Base-by-base conservation (phyloP, 352 stramenopile species). In the Phytophthora hybrid region DNA sequence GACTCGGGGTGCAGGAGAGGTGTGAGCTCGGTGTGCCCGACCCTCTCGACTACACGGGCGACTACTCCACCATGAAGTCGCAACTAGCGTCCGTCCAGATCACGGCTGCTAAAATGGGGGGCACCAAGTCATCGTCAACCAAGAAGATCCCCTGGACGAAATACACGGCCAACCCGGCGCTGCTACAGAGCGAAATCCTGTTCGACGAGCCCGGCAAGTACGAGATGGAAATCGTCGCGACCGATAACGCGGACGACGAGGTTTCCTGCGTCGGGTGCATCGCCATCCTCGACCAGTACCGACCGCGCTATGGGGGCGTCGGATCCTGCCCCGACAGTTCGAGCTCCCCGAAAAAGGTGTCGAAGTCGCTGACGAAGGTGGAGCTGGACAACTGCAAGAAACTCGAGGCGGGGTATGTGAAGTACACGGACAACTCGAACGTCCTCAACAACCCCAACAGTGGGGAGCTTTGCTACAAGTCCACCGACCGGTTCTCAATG, bases 161-260 rank as follows among this genome's bases (percentile, higher is more conserved):
- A 7, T 39, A 39, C 32, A 11, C 32, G 6, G 32, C 8, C 32
- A 54, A 67, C n/a, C 49, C 66, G 5, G 49, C 32, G 14, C 31
- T 29, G 13, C 49, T 59, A 5, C 54, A 71, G 29, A 63, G 67
- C 23, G 32, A 66, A 3, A 47, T 83, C 16, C 47, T 21, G 10
- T 76, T 83, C 39, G 57, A 44, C 9, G 19, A 52, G 13, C 74
- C 68, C 2, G 76, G 76, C 4, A n/a, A 68, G 26, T 83, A 83
- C 59, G 44, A 66, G 5, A n/a, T 79, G 26, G 32, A 58, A 3
- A 77, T 81, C 39, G 51, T 67, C 10, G 77, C 74, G 13, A 71
- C 31, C 16, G 74, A 81, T 51, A 76, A 80, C n/a, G 53, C 23
- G 16, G 32, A 39, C 32, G 13, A 13, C 1, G 16, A 69, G 19